Conservation (phyloP, 75 land plant species). For the Sequoia sempervirens region DNA sequence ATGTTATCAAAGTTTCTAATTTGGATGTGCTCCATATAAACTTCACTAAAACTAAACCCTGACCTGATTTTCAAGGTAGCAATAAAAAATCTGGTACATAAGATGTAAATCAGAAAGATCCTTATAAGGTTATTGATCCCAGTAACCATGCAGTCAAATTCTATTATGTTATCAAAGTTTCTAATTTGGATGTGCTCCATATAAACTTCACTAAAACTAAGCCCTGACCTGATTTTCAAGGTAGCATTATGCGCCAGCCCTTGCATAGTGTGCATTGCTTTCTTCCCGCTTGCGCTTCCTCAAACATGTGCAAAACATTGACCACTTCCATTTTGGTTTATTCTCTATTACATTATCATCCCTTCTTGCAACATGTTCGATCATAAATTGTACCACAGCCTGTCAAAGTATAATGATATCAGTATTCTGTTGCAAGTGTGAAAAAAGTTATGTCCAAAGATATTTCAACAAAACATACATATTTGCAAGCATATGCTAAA, state of each 20-base stretch:
- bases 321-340: constrained; percentile 41
- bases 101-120: background rate
- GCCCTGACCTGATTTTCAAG: constrained; percentile 6
- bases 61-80: too few relatives aligned
- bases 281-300: constrained; percentile 28
- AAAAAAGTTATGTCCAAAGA: background rate
- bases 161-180: background rate
- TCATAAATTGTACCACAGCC: constrained; percentile 69
- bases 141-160: background rate
- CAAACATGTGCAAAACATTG: constrained; percentile 33
- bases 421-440: background rate
- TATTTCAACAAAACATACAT: background rate
- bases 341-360: constrained; percentile 21
- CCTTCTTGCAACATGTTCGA: constrained; percentile 31
- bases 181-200: background rate
- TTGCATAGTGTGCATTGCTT: background rate
- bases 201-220: background rate
- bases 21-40: too few relatives aligned
- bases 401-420: constrained; percentile 14
- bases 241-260: constrained; percentile 3
- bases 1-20: too few relatives aligned
- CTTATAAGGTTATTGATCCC: background rate
- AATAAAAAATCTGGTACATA: background rate
- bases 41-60: too few relatives aligned
- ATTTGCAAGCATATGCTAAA: background rate